Conservation (phyloP, 345 rosid species). For the Hypericum perforatum region DNA sequence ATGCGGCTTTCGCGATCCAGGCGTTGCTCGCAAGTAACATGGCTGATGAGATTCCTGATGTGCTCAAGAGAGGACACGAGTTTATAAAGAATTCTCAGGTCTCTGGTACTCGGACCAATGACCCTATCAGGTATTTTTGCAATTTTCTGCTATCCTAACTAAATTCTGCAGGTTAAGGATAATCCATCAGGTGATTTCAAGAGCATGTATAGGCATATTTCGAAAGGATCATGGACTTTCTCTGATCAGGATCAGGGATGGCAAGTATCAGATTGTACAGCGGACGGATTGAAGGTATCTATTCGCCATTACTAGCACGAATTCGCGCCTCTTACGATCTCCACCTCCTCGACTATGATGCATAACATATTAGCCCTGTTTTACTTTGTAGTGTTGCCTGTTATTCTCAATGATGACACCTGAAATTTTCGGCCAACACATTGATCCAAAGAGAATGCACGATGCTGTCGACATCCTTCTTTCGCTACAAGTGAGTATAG, state of each 20-base stretch:
- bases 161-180: conserved; percentile 32
- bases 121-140: not conserved
- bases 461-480: conserved; percentile 52
- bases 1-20: no score
- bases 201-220: conserved; percentile 41
- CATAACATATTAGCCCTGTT: not conserved
- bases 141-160: conserved; percentile 4
- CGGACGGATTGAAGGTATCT: conserved; percentile 60
- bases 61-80: conserved; percentile 23
- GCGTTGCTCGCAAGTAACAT: no score
- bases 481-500: conserved; percentile 53
- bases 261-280: conserved; percentile 59
- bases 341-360: not conserved
- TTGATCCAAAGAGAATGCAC: conserved; percentile 39
- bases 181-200: conserved; percentile 49
- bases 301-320: no score
- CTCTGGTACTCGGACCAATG: conserved; percentile 5
- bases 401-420: conserved; percentile 62
- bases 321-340: not conserved
- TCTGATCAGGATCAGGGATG: conserved; percentile 67
- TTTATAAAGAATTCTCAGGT: no score
- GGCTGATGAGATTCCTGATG: conserved; percentile 34
- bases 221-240: conserved; percentile 62
- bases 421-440: conserved; percentile 46
- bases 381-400: conserved; percentile 41